These are phyloP conservation scores for Nissolia schottii DNA, from an alignment of 306 rosid species.

Conservation along the genomic window DNA sequence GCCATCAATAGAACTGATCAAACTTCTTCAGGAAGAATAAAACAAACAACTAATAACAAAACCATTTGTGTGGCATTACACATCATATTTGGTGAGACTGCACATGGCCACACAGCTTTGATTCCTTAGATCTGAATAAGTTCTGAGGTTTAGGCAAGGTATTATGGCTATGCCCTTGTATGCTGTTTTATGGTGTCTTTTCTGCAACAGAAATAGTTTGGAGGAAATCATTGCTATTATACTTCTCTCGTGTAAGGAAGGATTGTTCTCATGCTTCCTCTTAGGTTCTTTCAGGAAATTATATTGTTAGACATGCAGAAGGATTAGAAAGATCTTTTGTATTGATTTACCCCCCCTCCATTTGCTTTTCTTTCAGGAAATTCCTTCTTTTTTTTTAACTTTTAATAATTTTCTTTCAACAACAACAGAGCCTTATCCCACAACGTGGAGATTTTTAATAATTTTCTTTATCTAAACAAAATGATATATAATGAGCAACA, in stretches of 20 bases:
- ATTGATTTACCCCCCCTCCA: neutral
- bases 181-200: neutral
- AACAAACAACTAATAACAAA: neutral
- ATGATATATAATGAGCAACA: neutral
- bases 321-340: neutral
- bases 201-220: neutral
- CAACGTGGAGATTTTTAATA: too few relatives aligned
- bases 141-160: neutral
- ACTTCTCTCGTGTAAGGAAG: neutral
- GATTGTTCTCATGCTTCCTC: neutral
- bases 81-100: neutral
- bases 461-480: neutral
- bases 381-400: slow-evolving; percentile 14
- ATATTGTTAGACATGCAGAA: neutral
- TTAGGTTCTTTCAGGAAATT: neutral
- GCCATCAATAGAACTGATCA: neutral
- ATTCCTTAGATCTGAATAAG: neutral
- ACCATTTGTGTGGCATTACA: neutral
- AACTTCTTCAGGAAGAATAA: neutral
- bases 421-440: too few relatives aligned
- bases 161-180: neutral
- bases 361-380: slow-evolving; percentile 4
- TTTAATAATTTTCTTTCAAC: neutral
- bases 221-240: neutral
- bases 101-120: neutral